Percentiles rank a stretch among this genome's conserved stretches.
phyloP scores from a whole-genome alignment of 495 filamentous ascomycete species.

The Podospora sp. region DNA sequence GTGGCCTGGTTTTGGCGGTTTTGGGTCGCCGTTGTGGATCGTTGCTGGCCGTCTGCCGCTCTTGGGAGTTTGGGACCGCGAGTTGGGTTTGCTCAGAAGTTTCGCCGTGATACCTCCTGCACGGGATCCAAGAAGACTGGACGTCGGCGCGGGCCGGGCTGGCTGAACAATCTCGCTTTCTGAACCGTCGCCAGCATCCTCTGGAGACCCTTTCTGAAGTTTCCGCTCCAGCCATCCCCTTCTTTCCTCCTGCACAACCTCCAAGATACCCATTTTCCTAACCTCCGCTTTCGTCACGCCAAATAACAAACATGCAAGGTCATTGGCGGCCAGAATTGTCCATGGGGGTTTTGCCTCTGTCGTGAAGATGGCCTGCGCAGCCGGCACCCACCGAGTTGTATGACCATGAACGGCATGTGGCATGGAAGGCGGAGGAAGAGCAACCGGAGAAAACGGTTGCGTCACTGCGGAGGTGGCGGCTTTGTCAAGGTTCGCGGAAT shows the following conservation, averaged over 20 bases:
- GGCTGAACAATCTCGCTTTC: slow-evolving; percentile 48
- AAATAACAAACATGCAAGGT: slow-evolving; percentile 93
- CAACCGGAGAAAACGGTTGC: slow-evolving; percentile 38
- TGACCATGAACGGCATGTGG: slow-evolving; percentile 70
- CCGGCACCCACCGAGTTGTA: slow-evolving; percentile 84
- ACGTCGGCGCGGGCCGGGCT: slow-evolving; percentile 52
- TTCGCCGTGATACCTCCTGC: slow-evolving; percentile 79
- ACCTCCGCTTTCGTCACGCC: slow-evolving; percentile 94
- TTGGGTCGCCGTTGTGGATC: slow-evolving; percentile 73
- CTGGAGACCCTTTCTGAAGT: slow-evolving; percentile 58
- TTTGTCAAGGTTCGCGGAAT: slow-evolving; percentile 51
- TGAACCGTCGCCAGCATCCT: slow-evolving; percentile 47
- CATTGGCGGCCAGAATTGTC: slow-evolving; percentile 97
- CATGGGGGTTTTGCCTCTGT: slow-evolving; percentile 86
- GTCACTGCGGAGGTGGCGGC: slow-evolving; percentile 46
- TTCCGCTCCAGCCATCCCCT: slow-evolving; percentile 89
- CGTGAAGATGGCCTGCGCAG: slow-evolving; percentile 94
- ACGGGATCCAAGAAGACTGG: slow-evolving; percentile 60
- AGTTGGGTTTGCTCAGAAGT: slow-evolving; percentile 84
- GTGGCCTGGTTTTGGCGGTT: slow-evolving; percentile 54
- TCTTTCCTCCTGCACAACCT: slow-evolving; percentile 87
- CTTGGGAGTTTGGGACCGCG: slow-evolving; percentile 57
- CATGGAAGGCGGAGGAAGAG: slow-evolving; percentile 35
- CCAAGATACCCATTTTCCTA: slow-evolving; percentile 89
- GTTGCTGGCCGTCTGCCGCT: slow-evolving; percentile 64